phyloP scores from a whole-genome alignment of 805 yeast genomes.

The Candida khao-thaluensis region DNA sequence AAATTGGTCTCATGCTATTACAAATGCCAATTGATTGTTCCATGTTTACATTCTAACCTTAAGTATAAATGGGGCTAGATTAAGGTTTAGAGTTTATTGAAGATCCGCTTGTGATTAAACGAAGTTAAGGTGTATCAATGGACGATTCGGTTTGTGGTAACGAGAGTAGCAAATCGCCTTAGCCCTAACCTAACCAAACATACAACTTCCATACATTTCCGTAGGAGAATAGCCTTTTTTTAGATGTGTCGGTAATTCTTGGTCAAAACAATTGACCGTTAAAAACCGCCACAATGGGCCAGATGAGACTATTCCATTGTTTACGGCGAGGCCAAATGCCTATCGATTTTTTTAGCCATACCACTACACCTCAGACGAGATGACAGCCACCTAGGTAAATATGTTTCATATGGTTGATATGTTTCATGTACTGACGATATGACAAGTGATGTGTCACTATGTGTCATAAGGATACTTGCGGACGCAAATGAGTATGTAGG shows the following conservation, averaged over 20 bases:
- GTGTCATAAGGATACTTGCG: no score
- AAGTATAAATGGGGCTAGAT: constrained; percentile 1
- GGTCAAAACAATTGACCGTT: constrained; percentile 3
- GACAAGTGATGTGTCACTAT: no score
- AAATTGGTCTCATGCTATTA: no score
- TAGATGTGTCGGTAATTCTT: constrained; percentile 6
- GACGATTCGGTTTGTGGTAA: no score
- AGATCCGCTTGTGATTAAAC: constrained; percentile 5
- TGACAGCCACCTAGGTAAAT: no score
- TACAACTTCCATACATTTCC: no score
- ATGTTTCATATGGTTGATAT: no score
- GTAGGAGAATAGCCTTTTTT: no score
- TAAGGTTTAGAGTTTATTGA: constrained; percentile 4
- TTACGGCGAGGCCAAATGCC: constrained; percentile 5
- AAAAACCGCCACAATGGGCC: neutral
- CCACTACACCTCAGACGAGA: constrained; percentile 1
- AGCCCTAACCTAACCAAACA: neutral
- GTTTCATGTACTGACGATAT: no score
- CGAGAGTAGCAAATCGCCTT: constrained; percentile 4
- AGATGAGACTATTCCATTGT: constrained; percentile 1
- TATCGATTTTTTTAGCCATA: neutral
- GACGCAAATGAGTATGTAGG: no score
- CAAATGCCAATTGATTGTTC: neutral
- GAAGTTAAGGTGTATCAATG: constrained; percentile 1
- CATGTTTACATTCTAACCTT: neutral